A percentile compares a stretch with the other conserved stretches of the same genome.
Evolutionary conservation across 306 rosid genomes (phyloP).

Genomic region (Mimosa pudica): DNA sequence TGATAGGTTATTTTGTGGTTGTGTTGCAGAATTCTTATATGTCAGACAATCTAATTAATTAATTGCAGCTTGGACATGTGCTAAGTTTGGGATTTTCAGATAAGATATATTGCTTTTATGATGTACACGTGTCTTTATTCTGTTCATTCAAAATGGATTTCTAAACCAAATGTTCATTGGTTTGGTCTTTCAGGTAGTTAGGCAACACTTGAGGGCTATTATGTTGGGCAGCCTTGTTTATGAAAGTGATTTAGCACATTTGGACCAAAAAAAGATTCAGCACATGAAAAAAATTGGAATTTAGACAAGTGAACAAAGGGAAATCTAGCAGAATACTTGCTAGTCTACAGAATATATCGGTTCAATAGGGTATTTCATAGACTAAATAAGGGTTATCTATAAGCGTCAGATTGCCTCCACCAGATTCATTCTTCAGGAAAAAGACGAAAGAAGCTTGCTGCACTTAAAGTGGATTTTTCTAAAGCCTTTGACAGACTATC

Average conservation of each 20-base stretch:
- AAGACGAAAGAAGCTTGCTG: too few relatives aligned
- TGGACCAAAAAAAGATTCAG: neutral
- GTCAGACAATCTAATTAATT: neutral
- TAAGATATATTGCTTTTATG: constrained; percentile 4
- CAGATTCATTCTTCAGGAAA: too few relatives aligned
- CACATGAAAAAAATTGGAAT: neutral
- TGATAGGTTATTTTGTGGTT: constrained; percentile 20
- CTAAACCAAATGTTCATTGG: neutral
- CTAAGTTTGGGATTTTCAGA: neutral
- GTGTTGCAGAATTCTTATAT: neutral
- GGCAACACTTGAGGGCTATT: neutral
- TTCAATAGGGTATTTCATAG: constrained; percentile 15
- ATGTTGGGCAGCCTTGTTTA: constrained; percentile 17
- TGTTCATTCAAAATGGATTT: neutral
- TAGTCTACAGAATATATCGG: neutral
- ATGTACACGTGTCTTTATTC: neutral
- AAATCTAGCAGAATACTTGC: constrained; percentile 21
- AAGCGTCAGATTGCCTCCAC: too few relatives aligned
- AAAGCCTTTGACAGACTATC: too few relatives aligned
- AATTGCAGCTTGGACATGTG: neutral
- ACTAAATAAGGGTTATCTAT: neutral
- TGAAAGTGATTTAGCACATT: constrained; percentile 2
- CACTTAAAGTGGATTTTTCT: too few relatives aligned
- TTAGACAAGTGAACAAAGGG: neutral
- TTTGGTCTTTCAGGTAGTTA: constrained; percentile 10